A percentile compares a stretch with the other conserved stretches of the same genome.
Conservation (phyloP, 192 early-diverging fungal species). For the Podochytrium sp. region DNA sequence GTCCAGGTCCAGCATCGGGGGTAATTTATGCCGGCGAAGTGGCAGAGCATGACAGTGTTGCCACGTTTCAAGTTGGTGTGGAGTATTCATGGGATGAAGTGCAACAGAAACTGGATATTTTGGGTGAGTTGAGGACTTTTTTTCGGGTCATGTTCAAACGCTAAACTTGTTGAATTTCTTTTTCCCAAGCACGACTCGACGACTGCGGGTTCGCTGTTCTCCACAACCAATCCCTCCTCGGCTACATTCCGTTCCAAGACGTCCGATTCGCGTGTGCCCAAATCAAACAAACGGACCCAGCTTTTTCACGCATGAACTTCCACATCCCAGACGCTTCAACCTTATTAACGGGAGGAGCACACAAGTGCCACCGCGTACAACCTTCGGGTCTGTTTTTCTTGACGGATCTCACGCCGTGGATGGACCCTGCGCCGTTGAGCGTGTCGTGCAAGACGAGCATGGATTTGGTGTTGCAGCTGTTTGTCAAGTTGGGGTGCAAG, state of each 20-base stretch:
- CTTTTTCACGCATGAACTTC: no score
- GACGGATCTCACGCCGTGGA: constrained; percentile 45
- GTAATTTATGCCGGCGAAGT: constrained; percentile 67
- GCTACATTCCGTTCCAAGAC: constrained; percentile 69
- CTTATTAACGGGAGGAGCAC: no score
- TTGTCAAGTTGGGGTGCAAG: constrained; percentile 80
- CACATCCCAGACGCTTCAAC: no score
- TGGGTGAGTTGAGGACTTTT: constrained; percentile 68
- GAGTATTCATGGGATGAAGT: constrained; percentile 63
- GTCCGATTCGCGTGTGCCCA: constrained; percentile 73
- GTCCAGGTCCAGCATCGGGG: constrained; percentile 59
- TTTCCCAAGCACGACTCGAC: constrained; percentile 38
- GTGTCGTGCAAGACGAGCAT: constrained; percentile 77
- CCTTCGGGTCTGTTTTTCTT: not conserved
- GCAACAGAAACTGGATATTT: constrained; percentile 52
- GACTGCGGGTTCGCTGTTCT: constrained; percentile 83
- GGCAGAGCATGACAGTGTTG: constrained; percentile 20
- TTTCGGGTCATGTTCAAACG: not conserved
- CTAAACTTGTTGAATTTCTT: not conserved
- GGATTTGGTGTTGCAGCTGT: constrained; percentile 83
- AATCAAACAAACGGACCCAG: no score
- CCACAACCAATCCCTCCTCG: constrained; percentile 60
- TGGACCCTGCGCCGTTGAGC: constrained; percentile 74
- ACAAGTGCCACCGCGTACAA: not conserved
- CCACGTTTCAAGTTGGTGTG: constrained; percentile 60